Evolutionary conservation across 768 basidiomycete genomes (phyloP).

Genomic region (Auricularia auricula-judae): DNA sequence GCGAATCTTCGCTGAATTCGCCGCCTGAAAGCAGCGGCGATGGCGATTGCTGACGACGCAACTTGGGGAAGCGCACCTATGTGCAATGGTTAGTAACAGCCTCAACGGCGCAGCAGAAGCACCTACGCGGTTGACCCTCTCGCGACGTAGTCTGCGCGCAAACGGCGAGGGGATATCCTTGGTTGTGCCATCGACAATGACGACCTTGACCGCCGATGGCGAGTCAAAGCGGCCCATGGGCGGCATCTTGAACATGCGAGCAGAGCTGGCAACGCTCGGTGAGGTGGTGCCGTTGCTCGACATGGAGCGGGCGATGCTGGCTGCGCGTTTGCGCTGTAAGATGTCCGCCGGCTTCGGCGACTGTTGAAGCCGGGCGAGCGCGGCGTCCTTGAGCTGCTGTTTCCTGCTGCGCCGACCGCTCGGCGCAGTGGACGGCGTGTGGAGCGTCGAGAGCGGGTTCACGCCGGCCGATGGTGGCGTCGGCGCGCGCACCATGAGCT

Average conservation of each 20-base stretch:
- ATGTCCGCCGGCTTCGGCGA: slow-evolving; percentile 59
- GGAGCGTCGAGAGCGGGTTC: slow-evolving; percentile 34
- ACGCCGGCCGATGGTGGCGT: slow-evolving; percentile 73
- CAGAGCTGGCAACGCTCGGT: slow-evolving; percentile 1
- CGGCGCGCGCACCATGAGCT: slow-evolving; percentile 32
- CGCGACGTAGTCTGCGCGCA: slow-evolving; percentile 9
- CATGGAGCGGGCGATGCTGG: slow-evolving; percentile 14
- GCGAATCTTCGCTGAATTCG: not conserved
- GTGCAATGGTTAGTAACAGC: not conserved
- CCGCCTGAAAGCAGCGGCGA: not conserved
- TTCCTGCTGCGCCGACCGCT: slow-evolving; percentile 14
- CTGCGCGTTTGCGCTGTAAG: slow-evolving; percentile 26
- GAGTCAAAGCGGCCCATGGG: slow-evolving; percentile 29
- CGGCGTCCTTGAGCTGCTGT: slow-evolving; percentile 5
- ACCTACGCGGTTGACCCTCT: not conserved
- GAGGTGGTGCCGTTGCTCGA: not conserved
- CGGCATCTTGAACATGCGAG: slow-evolving; percentile 16
- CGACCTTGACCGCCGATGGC: slow-evolving; percentile 13
- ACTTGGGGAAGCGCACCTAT: not conserved
- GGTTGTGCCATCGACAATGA: slow-evolving; percentile 16
- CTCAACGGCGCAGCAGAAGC: not conserved
- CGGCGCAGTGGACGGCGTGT: slow-evolving; percentile 2
- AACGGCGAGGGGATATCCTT: slow-evolving; percentile 24
- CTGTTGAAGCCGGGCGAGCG: slow-evolving; percentile 14
- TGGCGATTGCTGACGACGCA: not conserved